phyloP scores from a whole-genome alignment of 2,329 filamentous ascomycete species.

The Nigrograna mackinnonii region DNA sequence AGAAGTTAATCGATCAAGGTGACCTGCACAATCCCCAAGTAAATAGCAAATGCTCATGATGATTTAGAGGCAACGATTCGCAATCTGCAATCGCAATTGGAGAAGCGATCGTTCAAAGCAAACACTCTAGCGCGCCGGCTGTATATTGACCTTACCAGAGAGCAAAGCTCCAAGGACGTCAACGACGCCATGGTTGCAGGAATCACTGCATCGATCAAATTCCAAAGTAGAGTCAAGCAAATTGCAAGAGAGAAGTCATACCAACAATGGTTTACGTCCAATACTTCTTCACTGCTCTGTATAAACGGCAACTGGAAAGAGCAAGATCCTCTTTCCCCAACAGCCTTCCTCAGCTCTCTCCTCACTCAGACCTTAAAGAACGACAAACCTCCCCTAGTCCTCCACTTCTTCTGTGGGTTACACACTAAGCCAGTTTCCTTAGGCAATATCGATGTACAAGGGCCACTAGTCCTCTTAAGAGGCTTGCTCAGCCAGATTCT shows the following conservation, averaged over 20 bases:
- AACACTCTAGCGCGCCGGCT: neutral
- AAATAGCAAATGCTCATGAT: too few species aligned
- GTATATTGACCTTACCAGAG: neutral
- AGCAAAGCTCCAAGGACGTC: neutral
- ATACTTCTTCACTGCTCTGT: neutral
- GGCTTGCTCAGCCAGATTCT: neutral
- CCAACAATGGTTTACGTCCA: neutral
- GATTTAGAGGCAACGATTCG: neutral
- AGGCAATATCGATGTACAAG: neutral
- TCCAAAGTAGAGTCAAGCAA: neutral
- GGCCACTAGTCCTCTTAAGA: neutral
- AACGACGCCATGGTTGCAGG: neutral
- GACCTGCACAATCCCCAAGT: too few species aligned
- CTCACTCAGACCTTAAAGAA: neutral
- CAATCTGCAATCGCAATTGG: neutral
- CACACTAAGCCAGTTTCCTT: conserved; percentile 2
- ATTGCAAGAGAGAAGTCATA: neutral
- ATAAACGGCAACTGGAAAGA: neutral
- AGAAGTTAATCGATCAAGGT: neutral
- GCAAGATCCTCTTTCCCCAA: neutral
- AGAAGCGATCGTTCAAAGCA: neutral
- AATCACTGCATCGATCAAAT: neutral
- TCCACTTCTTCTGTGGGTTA: conserved; percentile 8
- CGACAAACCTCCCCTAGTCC: neutral
- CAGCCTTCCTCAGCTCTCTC: neutral